Conservation (phyloP, 371 early-diverging fungal genomes). For the Mortierella sp. region DNA sequence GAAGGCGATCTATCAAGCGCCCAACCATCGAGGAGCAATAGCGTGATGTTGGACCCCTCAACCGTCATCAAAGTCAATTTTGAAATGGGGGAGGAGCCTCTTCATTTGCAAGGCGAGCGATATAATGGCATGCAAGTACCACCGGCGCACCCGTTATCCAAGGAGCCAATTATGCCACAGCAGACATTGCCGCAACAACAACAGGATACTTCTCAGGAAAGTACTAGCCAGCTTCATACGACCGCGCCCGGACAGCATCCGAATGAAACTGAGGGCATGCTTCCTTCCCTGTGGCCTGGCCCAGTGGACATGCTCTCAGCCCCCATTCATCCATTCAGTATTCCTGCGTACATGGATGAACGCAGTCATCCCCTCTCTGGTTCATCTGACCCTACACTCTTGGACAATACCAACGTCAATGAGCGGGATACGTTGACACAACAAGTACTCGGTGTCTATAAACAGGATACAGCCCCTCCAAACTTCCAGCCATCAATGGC, state of each 20-base stretch:
- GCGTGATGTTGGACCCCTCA: slow-evolving; percentile 42
- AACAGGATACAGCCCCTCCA: slow-evolving; percentile 20
- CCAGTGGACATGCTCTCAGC: slow-evolving; percentile 39
- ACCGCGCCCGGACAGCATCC: slow-evolving; percentile 38
- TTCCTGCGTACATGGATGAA: slow-evolving; percentile 18
- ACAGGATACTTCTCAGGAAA: slow-evolving; percentile 11
- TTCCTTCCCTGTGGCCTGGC: slow-evolving; percentile 33
- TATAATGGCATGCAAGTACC: slow-evolving; percentile 1
- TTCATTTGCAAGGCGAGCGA: slow-evolving; percentile 21
- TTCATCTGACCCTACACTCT: slow-evolving; percentile 18
- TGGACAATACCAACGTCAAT: slow-evolving; percentile 6
- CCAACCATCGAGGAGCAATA: slow-evolving; percentile 47
- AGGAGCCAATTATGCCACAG: slow-evolving; percentile 16
- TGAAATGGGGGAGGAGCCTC: slow-evolving; percentile 22
- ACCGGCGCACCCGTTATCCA: slow-evolving; percentile 19
- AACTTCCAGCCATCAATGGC: slow-evolving; percentile 16
- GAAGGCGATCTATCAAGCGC: slow-evolving; percentile 34
- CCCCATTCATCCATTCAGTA: slow-evolving; percentile 42
- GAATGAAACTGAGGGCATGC: slow-evolving; percentile 41
- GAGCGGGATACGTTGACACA: slow-evolving; percentile 28
- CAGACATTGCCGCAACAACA: too few species aligned
- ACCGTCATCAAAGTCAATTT: slow-evolving; percentile 37
- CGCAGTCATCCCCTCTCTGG: slow-evolving; percentile 9
- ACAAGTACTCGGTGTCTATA: slow-evolving; percentile 19
- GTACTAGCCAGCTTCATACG: slow-evolving; percentile 6